Evolutionary conservation across 2,329 filamentous ascomycete genomes (phyloP).

Genomic region (Cyphellophora attinorum): DNA sequence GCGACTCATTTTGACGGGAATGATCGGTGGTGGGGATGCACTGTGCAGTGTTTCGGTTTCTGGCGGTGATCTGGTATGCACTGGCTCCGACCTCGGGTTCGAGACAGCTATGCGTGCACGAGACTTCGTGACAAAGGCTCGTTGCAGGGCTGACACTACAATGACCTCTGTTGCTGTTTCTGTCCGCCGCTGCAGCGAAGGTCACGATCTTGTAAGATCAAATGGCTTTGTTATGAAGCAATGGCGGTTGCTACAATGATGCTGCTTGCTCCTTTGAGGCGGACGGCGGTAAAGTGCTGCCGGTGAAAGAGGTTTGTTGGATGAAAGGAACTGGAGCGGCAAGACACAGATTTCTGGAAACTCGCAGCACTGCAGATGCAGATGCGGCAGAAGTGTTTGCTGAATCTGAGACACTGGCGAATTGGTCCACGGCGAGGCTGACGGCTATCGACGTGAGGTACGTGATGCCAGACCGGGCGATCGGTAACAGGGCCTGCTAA

Average conservation of each 20-base stretch:
- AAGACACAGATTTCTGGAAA: slow-evolving; percentile 6
- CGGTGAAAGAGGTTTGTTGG: slow-evolving; percentile 3
- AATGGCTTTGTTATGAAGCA: not conserved
- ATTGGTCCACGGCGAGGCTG: slow-evolving; percentile 5
- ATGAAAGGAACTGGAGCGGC: not conserved
- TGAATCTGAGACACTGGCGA: slow-evolving; percentile 7
- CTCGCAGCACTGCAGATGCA: slow-evolving; percentile 5
- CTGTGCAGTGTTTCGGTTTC: not conserved
- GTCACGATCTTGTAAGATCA: not conserved
- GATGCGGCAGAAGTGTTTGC: slow-evolving; percentile 7
- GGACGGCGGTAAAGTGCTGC: too few relatives aligned
- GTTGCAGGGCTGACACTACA: slow-evolving; percentile 1
- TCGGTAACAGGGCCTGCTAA: too few relatives aligned
- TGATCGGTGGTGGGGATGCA: not conserved
- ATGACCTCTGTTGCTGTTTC: too few relatives aligned
- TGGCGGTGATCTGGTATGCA: not conserved
- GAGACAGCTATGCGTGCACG: not conserved
- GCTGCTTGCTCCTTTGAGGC: slow-evolving; percentile 3
- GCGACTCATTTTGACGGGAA: slow-evolving; percentile 8
- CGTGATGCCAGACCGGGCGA: too few relatives aligned
- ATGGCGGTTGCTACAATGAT: slow-evolving; percentile 1
- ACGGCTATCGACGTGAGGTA: slow-evolving; percentile 6
- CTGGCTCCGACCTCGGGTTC: not conserved
- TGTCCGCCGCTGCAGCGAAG: slow-evolving; percentile 1
- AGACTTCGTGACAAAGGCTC: slow-evolving; percentile 2